These are phyloP conservation scores for Tulasnella sp. DNA, from an alignment of 768 basidiomycete genomes.

Conservation along the genomic window DNA sequence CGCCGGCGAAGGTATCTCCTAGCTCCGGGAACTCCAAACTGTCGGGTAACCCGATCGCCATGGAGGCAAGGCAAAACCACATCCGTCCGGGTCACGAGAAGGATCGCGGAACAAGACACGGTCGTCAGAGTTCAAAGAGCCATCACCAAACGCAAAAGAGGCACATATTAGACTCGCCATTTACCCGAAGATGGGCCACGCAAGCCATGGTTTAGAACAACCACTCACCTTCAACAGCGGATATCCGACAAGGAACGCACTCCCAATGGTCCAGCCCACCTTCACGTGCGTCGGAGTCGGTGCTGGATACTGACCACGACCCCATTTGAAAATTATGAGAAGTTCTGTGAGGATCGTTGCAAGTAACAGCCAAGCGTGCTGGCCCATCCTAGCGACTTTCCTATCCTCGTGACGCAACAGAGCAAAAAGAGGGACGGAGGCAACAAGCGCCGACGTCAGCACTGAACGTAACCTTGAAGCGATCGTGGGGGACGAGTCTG, in stretches of 20 bases:
- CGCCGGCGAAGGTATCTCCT: conserved; percentile 39
- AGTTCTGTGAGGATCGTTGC: conserved; percentile 78
- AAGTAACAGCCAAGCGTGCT: conserved; percentile 75
- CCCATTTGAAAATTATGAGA: conserved; percentile 73
- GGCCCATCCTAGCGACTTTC: conserved; percentile 76
- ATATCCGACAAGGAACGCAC: conserved; percentile 50
- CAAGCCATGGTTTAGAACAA: too few relatives aligned
- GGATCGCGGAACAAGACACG: conserved; percentile 11
- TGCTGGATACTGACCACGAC: conserved; percentile 51
- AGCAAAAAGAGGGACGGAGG: neutral
- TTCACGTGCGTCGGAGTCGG: conserved; percentile 52
- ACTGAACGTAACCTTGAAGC: neutral
- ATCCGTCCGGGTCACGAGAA: conserved; percentile 17
- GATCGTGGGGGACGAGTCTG: neutral
- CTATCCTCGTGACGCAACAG: conserved; percentile 28
- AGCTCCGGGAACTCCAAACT: conserved; percentile 56
- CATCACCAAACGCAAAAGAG: neutral
- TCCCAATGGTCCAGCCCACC: conserved; percentile 54
- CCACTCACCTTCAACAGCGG: conserved; percentile 54
- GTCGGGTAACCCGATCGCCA: conserved; percentile 1
- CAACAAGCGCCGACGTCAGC: too few relatives aligned
- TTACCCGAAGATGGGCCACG: too few relatives aligned
- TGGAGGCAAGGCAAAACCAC: conserved; percentile 17
- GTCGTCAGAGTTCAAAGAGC: conserved; percentile 7
- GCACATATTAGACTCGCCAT: neutral